These are phyloP conservation scores for Podila clonocystis DNA, from an alignment of 192 early-diverging fungal genomes.

Conservation along the genomic window DNA sequence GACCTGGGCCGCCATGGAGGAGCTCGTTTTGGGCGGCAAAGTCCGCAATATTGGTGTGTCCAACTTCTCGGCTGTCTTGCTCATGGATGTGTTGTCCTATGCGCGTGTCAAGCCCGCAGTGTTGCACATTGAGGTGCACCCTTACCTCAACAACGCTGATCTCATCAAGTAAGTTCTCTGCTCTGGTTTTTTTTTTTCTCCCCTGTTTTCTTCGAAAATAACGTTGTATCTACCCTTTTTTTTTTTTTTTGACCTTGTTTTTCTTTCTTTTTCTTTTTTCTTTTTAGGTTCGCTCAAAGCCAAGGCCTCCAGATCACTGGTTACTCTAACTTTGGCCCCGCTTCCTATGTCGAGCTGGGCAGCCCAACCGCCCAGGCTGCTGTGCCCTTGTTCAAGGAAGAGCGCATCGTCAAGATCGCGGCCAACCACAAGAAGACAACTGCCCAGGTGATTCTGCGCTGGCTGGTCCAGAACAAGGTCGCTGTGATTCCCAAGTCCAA, in stretches of 20 bases:
- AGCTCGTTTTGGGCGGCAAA: conserved; percentile 66
- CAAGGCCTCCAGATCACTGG: conserved; percentile 74
- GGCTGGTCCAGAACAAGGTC: conserved; percentile 71
- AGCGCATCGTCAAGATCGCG: conserved; percentile 63
- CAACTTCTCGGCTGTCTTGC: conserved; percentile 65
- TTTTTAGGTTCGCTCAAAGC: conserved; percentile 44
- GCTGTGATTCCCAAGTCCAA: conserved; percentile 77
- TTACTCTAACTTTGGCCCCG: conserved; percentile 76
- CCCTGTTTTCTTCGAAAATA: not conserved
- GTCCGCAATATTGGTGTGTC: conserved; percentile 73
- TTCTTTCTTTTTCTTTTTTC: not conserved
- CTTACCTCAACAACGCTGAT: conserved; percentile 73
- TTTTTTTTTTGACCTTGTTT: not conserved
- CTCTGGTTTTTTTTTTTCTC: not conserved
- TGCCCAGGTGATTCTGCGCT: conserved; percentile 72
- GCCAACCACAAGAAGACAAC: conserved; percentile 57
- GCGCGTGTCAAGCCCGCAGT: conserved; percentile 73
- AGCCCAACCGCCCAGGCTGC: conserved; percentile 30
- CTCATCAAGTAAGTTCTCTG: conserved; percentile 64
- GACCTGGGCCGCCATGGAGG: conserved; percentile 81
- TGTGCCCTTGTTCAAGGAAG: conserved; percentile 59
- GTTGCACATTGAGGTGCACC: conserved; percentile 81
- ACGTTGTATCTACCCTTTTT: not conserved
- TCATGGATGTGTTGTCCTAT: conserved; percentile 67
- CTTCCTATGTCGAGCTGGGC: conserved; percentile 52